Base-by-base conservation (phyloP, 2,329 filamentous ascomycete genomes). In the Chaetomium sp. region DNA sequence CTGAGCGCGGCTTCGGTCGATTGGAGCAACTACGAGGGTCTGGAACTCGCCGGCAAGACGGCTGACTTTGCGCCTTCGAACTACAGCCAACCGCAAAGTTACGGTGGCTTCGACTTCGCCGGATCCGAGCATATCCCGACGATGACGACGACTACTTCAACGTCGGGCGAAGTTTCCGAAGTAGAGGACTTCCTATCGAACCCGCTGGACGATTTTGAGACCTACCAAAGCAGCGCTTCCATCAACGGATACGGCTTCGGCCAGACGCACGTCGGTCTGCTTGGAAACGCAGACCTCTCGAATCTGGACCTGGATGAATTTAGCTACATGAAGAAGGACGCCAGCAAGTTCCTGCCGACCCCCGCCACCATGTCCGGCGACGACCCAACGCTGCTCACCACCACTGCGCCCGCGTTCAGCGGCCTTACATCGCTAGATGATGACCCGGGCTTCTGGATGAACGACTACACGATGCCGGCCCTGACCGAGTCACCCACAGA, bases 131-230 rank as follows among this genome's bases (percentile, higher is more conserved):
- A 83, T 67, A 80, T 83, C 31, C 80, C 82, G 57, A 78, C 83
- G 57, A 74, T 88, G 71, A 83, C 85, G 67, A 80, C 84, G 72
- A 81, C 85, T 19, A 88, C 86, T 12, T 90, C 85, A 10, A 88
- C 85, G 9, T 90, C 87, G 13, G 87, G 87, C 42, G 87, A 90
- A 66, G 86, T 89, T 9, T 89, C 87, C 10, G 87, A 89, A 73
- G 85, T 86, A 5, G 87, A 89, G 67, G 87, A 89, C 69, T 82
- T 83, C 57, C 74, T 78, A 27, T 75, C 76, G 25, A 75, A 78
- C 49, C 77, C 78, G 60, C 76, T 80, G 31, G 78, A 78, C 47
- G 75, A 77, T 4, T 76, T 72, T 60, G 75, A 83, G 65, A 75
- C 82, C 58, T 71, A 65, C 58, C 77, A 82, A 63, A 80, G 81